Conservation (phyloP, 495 filamentous ascomycete species). For the Daldinia bambusicola region DNA sequence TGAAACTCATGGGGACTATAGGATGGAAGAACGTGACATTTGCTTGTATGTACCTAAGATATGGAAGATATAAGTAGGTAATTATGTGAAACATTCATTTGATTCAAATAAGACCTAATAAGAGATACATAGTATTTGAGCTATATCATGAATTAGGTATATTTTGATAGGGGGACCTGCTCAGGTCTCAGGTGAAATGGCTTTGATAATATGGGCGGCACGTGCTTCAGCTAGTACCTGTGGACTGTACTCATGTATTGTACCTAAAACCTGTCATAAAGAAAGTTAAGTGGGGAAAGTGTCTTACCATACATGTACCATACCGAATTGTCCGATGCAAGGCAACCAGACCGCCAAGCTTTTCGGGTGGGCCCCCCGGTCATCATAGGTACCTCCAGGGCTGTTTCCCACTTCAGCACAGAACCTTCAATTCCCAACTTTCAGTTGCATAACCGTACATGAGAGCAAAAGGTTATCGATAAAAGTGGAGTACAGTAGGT, state of each 20-base stretch:
- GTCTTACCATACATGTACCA: slow-evolving; percentile 11
- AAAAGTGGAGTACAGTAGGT: no score
- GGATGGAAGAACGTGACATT: not conserved
- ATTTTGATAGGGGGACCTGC: no score
- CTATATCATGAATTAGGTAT: not conserved
- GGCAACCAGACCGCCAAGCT: slow-evolving; percentile 25
- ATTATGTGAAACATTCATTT: no score
- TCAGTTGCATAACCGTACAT: no score
- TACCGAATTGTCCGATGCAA: slow-evolving; percentile 41
- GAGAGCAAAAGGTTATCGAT: no score
- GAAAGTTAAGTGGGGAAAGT: slow-evolving; percentile 15
- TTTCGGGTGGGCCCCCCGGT: slow-evolving; percentile 6
- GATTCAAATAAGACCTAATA: no score
- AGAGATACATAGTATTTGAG: not conserved
- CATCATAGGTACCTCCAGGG: slow-evolving; percentile 10
- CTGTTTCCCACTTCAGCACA: no score
- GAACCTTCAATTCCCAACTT: slow-evolving; percentile 3
- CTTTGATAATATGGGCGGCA: not conserved
- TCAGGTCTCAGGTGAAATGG: no score
- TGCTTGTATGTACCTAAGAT: no score
- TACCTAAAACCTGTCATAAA: not conserved
- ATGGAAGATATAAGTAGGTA: no score
- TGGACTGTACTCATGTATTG: no score
- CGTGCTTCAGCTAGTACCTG: slow-evolving; percentile 17
- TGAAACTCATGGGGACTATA: not conserved